Base-by-base conservation (phyloP, 805 yeast species). In the Metschnikowia vanudenii region DNA sequence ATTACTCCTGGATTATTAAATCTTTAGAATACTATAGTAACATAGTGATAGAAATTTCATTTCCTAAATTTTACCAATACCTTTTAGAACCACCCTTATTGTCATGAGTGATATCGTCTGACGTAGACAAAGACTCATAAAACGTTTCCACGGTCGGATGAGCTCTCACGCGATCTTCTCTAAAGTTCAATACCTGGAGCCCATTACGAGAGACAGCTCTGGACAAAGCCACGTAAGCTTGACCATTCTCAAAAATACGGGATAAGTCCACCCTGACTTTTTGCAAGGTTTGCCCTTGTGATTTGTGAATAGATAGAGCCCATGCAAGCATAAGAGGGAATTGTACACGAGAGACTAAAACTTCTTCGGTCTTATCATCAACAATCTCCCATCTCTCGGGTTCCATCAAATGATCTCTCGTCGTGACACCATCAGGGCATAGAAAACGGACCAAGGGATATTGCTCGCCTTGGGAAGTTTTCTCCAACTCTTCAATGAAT, bases 241-340 rank as follows among this genome's bases (percentile, higher is more conserved):
- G 96, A 17, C 96, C 96, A 45, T 80, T 84, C 61, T 87, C 95
- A 55, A 87, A 87, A 20, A 81, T 77, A 52, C 73, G 78, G 20
- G 76, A 70, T 39, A 87, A 63, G 57, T 87, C 91, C 11, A 87
- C 88, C 51, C 78, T 80, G 3, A 87, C 82, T 51, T 88, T 64
- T 35, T 79, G 81, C 37, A 87, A 74, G 0, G 96, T 85, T 66
- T 87, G 95, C 2, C 96, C 96, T 61, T 87, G 96, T 0, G 94
- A 80, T 61, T 87, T 87, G 60, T 87, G 96, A 41, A 87, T 87
- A 0, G 94, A 87, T 54, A 87, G 63, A 0, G 95, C 90, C 94
- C 94, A 87, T 19, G 94, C 82, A 31, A 87, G 65, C 46, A 85
- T 69, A 26, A 87, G 67, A 1, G 96, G 96, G 2, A 85, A 54